These are phyloP conservation scores for Euclidium syriacum DNA, from an alignment of 345 rosid genomes.

Conservation along the genomic window DNA sequence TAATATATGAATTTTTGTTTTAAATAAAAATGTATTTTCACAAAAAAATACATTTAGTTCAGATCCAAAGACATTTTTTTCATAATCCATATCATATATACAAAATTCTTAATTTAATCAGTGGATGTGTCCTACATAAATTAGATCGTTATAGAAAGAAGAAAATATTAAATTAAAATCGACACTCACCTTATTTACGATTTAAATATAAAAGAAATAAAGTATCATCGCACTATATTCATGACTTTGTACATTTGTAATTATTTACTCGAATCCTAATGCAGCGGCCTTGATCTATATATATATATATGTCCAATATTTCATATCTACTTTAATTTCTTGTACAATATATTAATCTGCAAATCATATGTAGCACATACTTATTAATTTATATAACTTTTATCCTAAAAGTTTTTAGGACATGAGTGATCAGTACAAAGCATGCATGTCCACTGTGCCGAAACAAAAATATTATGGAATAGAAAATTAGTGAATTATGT, in stretches of 20 bases:
- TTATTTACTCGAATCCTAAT: neutral
- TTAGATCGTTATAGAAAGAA: neutral
- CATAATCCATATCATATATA: neutral
- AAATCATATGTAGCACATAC: neutral
- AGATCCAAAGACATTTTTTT: neutral
- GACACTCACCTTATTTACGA: neutral
- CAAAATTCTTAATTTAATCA: neutral
- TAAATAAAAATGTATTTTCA: too few relatives aligned
- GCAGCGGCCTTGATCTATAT: neutral
- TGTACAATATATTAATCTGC: neutral
- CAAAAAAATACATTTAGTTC: neutral
- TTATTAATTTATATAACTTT: neutral
- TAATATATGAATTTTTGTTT: too few relatives aligned
- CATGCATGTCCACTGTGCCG: neutral
- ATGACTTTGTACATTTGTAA: conserved; percentile 3
- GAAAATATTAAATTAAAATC: neutral
- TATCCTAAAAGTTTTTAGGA: neutral
- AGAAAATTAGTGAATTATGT: too few relatives aligned
- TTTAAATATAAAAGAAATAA: neutral
- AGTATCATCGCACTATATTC: conserved; percentile 5
- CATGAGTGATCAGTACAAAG: conserved; percentile 7
- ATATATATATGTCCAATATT: conserved; percentile 10
- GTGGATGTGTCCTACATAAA: neutral
- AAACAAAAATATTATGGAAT: neutral
- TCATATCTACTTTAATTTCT: neutral